These are phyloP conservation scores for Kazachstania sp. DNA, from an alignment of 1,139 yeast species.

Conservation along the genomic window DNA sequence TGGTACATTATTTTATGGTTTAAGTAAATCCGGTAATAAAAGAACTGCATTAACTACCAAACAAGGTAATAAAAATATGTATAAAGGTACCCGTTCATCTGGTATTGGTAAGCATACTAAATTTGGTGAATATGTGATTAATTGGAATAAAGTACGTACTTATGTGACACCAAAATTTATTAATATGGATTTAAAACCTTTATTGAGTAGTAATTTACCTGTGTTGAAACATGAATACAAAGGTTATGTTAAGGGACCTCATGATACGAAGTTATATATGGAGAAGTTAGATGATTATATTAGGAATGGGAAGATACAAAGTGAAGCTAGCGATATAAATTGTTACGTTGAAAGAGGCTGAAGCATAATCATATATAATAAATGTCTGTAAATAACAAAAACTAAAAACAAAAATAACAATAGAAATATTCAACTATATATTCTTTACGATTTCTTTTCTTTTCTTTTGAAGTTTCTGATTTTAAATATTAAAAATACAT, in stretches of 20 bases:
- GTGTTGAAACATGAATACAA: conserved; percentile 56
- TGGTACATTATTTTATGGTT: conserved; percentile 78
- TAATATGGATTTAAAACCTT: conserved; percentile 52
- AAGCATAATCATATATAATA: background rate
- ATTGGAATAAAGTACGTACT: conserved; percentile 84
- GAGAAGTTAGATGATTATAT: conserved; percentile 68
- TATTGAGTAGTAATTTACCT: conserved; percentile 66
- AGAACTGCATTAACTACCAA: conserved; percentile 83
- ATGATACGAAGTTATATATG: conserved; percentile 67
- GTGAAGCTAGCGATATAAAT: conserved; percentile 23
- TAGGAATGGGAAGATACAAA: conserved; percentile 46
- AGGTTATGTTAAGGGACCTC: conserved; percentile 65
- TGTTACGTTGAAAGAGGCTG: conserved; percentile 27
- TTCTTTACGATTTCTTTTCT: background rate
- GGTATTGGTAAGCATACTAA: conserved; percentile 80
- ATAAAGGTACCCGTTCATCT: conserved; percentile 93
- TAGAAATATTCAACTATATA: background rate
- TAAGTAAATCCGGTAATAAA: conserved; percentile 67
- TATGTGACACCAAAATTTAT: conserved; percentile 68
- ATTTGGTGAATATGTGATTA: conserved; percentile 64
- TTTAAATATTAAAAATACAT: no score
- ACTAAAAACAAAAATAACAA: background rate
- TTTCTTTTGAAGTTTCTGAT: no score
- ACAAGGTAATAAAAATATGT: conserved; percentile 87
- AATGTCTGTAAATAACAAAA: background rate